phyloP scores from a whole-genome alignment of 805 yeast species.

The Saccharomycopsis lassenensis region DNA sequence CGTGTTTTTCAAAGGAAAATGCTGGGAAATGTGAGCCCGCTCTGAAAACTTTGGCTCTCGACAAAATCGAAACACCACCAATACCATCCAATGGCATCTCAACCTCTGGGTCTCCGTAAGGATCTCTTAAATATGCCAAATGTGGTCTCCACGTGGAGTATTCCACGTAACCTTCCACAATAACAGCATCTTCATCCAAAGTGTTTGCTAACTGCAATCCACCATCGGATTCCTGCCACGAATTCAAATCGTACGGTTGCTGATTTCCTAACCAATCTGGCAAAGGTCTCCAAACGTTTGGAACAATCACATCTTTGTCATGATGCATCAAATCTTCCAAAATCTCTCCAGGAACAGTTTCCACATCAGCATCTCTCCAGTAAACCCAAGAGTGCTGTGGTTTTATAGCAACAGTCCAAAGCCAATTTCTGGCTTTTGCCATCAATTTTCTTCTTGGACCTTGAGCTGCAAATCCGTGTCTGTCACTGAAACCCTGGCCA shows the following conservation, averaged over 20 bases:
- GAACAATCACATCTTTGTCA: constrained; percentile 84
- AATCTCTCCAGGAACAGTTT: constrained; percentile 73
- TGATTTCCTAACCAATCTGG: constrained; percentile 81
- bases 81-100: constrained; percentile 93
- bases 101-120: constrained; percentile 87
- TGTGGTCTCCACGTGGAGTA: constrained; percentile 98
- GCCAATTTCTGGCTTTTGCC: constrained; percentile 96
- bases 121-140: constrained; percentile 87
- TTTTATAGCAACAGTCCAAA: constrained; percentile 71
- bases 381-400: constrained; percentile 95
- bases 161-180: constrained; percentile 95
- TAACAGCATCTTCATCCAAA: constrained; percentile 87
- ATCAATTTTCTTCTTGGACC: constrained; percentile 90
- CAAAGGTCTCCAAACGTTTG: constrained; percentile 85
- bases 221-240: constrained; percentile 81
- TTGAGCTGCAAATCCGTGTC: constrained; percentile 94
- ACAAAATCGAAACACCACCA: constrained; percentile 90
- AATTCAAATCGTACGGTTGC: constrained; percentile 76
- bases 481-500: constrained; percentile 85
- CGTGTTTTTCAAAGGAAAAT: constrained; percentile 89
- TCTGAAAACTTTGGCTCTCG: constrained; percentile 79
- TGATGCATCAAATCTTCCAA: constrained; percentile 90
- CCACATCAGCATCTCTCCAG: constrained; percentile 98
- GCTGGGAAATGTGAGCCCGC: constrained; percentile 94
- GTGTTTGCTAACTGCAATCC: constrained; percentile 65